phyloP scores from a whole-genome alignment of 2,329 filamentous ascomycete species.

The Mycocentrospora acerina region DNA sequence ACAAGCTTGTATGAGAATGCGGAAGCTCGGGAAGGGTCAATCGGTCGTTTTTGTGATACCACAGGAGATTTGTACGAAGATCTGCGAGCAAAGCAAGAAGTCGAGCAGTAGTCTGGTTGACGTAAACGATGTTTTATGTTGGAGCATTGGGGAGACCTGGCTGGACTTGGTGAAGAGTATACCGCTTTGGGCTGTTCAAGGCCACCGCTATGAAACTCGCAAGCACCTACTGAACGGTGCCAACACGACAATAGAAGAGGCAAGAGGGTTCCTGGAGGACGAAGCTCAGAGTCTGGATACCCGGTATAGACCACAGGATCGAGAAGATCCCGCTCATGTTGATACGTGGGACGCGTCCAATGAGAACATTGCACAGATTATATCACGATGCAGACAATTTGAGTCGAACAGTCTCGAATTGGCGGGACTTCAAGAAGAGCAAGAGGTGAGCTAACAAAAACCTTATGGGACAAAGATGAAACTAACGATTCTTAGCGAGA shows the following conservation, averaged over 20 bases:
- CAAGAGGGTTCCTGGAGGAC: slow-evolving; percentile 54
- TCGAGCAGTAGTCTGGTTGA: slow-evolving; percentile 35
- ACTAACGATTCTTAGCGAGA: too few relatives aligned
- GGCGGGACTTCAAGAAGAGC: slow-evolving; percentile 60
- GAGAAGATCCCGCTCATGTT: slow-evolving; percentile 1
- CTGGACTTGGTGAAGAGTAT: slow-evolving; percentile 52
- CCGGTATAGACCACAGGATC: slow-evolving; percentile 51
- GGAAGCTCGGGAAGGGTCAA: slow-evolving; percentile 65
- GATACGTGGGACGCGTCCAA: slow-evolving; percentile 15
- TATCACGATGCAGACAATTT: slow-evolving; percentile 24
- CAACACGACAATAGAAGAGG: slow-evolving; percentile 25
- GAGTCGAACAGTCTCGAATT: slow-evolving; percentile 31
- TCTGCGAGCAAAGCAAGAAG: slow-evolving; percentile 37
- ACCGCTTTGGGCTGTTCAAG: slow-evolving; percentile 64
- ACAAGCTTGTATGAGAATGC: slow-evolving; percentile 60
- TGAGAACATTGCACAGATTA: slow-evolving; percentile 21
- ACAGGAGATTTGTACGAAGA: slow-evolving; percentile 59
- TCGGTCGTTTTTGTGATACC: slow-evolving; percentile 63
- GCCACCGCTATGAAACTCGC: slow-evolving; percentile 52
- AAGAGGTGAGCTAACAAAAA: too few relatives aligned
- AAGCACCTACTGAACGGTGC: slow-evolving; percentile 36
- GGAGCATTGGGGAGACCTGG: slow-evolving; percentile 62
- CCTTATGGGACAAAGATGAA: too few relatives aligned
- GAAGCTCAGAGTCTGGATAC: slow-evolving; percentile 56
- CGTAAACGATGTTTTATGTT: slow-evolving; percentile 59